Conservation (phyloP, 2,329 filamentous ascomycete genomes). For the Fusarium brachygibbosum region DNA sequence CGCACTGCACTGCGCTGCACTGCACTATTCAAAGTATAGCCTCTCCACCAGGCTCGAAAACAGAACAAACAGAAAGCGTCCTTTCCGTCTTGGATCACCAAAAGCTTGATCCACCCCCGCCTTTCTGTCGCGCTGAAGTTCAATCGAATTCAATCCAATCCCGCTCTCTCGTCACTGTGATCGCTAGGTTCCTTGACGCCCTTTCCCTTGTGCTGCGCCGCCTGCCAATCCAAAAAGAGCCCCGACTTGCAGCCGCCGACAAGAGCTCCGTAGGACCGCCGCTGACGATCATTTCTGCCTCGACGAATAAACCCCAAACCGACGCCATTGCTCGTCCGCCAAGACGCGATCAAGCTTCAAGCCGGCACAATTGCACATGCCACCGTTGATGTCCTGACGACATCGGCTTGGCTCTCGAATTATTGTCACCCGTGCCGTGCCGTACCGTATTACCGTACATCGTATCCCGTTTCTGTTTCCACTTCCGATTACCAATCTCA, state of each 20-base stretch:
- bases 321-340: conserved; percentile 23
- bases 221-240: conserved; percentile 16
- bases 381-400: conserved; percentile 43
- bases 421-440: conserved; percentile 37
- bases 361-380: conserved; percentile 48
- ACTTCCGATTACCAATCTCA: conserved; percentile 45
- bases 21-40: conserved; percentile 6
- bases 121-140: conserved; percentile 22
- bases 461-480: conserved; percentile 29
- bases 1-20: background rate
- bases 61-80: conserved; percentile 15
- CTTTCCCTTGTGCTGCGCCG: conserved; percentile 24
- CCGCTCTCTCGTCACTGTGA: conserved; percentile 24
- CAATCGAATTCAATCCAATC: conserved; percentile 18
- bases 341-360: conserved; percentile 32
- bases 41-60: conserved; percentile 13
- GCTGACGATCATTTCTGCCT: conserved; percentile 30
- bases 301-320: conserved; percentile 21
- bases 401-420: conserved; percentile 41
- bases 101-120: conserved; percentile 36
- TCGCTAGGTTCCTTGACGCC: conserved; percentile 8
- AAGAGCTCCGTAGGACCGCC: conserved; percentile 29
- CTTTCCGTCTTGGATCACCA: conserved; percentile 27
- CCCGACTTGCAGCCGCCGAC: conserved; percentile 17
- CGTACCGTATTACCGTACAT: conserved; percentile 20